A percentile compares a stretch with the other conserved stretches of the same genome.
Evolutionary conservation across 148 eudicot genomes (phyloP).

Genomic region (Nyssa sinensis): DNA sequence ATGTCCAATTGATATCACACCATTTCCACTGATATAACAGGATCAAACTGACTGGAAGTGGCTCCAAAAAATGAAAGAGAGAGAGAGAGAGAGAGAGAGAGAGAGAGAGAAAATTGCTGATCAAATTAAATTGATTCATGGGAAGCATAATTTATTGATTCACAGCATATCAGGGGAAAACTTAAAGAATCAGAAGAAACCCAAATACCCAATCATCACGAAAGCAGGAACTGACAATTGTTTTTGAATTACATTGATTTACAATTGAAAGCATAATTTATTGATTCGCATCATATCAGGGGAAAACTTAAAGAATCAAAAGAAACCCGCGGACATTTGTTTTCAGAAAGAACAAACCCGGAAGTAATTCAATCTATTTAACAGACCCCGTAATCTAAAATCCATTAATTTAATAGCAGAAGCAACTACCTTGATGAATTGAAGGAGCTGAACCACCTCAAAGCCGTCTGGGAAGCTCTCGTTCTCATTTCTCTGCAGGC

Average conservation of each 20-base stretch:
- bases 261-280: too few species aligned
- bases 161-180: neutral
- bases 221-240: too few species aligned
- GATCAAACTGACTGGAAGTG: neutral
- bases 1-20: neutral
- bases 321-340: too few species aligned
- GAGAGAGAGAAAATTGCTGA: too few species aligned
- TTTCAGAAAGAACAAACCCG: neutral
- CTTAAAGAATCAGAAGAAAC: neutral
- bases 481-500: slow-evolving; percentile 37
- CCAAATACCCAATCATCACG: neutral
- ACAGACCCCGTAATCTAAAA: neutral
- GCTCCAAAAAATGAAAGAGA: neutral
- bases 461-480: slow-evolving; percentile 27
- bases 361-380: neutral
- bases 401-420: neutral
- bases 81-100: too few species aligned
- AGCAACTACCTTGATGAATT: slow-evolving; percentile 35
- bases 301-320: neutral
- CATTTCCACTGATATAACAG: neutral
- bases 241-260: too few species aligned
- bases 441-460: slow-evolving; percentile 35
- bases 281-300: too few species aligned
- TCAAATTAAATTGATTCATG: too few species aligned
- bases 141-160: neutral